Conservation (phyloP, 139 green algal species). For the Coelastrella sp. region DNA sequence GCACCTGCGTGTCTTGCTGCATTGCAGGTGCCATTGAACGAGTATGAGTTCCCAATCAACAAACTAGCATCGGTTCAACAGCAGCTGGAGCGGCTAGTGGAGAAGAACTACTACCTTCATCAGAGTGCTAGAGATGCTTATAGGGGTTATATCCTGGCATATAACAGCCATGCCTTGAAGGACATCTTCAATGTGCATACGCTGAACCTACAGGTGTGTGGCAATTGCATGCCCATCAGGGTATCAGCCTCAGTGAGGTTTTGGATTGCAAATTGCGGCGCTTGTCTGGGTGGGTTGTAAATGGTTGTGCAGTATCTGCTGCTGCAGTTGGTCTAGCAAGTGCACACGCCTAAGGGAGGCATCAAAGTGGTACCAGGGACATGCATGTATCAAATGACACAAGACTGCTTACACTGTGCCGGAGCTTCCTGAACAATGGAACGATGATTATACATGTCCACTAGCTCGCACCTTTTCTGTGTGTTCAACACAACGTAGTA, state of each 20-base stretch:
- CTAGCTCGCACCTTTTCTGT: background rate
- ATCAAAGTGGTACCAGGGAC: too few relatives aligned
- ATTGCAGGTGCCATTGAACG: conserved; percentile 90
- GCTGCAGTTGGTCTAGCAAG: too few relatives aligned
- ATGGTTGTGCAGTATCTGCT: too few relatives aligned
- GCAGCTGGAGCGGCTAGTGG: conserved; percentile 97
- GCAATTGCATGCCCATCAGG: background rate
- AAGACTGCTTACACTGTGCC: too few relatives aligned
- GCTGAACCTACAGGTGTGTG: conserved; percentile 82
- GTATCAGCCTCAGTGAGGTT: background rate
- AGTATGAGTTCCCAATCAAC: conserved; percentile 97
- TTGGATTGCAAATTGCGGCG: background rate
- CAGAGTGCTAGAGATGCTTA: conserved; percentile 85
- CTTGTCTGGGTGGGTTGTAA: background rate
- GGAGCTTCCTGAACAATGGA: too few relatives aligned
- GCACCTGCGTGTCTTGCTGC: background rate
- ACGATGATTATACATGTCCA: background rate
- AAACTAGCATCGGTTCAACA: conserved; percentile 98
- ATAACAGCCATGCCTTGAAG: conserved; percentile 97
- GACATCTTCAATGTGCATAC: conserved; percentile 98
- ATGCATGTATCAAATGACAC: too few relatives aligned
- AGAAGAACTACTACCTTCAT: conserved; percentile 99
- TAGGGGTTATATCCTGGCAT: conserved; percentile 94
- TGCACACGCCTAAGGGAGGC: too few relatives aligned
- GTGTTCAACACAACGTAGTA: background rate